Evolutionary conservation across 352 stramenopile species (phyloP), one percentile per base, ranked within the genome.

Genomic region (Stramenopiles sp.): DNA sequence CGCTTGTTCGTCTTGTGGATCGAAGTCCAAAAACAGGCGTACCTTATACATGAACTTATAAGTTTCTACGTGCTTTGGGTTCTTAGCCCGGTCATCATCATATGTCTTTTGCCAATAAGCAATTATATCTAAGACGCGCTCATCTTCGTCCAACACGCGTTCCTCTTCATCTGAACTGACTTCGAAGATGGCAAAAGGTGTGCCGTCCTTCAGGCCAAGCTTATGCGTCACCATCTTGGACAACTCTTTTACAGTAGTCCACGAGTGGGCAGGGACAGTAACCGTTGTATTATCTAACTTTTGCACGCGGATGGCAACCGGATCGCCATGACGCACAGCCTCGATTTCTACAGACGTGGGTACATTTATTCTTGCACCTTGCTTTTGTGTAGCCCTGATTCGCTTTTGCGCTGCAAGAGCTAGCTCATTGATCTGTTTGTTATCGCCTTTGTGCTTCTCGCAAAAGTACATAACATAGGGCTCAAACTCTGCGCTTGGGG

Each of bases 111-210:
- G 86, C 90, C 90, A 94, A 81, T 92, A 87, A 1, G 90, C 85
- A 4, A 91, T 86, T 8, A 93, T 80, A 82, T 93, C 90, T 44
- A 93, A 82, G 30, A 94, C 84, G 32, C 90, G 88, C 44, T 92
- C 89, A 55, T 90, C 86, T 4, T 86, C 76, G 1, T 91, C 87
- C 0, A 91, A 81, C 1, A 88, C 84, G 14, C 87, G 84, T 82
- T 92, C 88, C 80, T 91, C 87, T 0, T 84, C 85, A 0, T 85
- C 81, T 29, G 82, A 83, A 0, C 85, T 87, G 0, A 87, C 76
- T 83, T 94, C 88, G 82, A 92, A 91, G 29, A 93, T 83, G 14
- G 85, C 84, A 32, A 91, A 93, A 0, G 88, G 88, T n/a, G 80
- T 81, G 0, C 67, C 0, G 14, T 87, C 83, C 39, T 86, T 83